phyloP scores from a whole-genome alignment of 805 yeast species.

The Saccharomycopsis amapae region DNA sequence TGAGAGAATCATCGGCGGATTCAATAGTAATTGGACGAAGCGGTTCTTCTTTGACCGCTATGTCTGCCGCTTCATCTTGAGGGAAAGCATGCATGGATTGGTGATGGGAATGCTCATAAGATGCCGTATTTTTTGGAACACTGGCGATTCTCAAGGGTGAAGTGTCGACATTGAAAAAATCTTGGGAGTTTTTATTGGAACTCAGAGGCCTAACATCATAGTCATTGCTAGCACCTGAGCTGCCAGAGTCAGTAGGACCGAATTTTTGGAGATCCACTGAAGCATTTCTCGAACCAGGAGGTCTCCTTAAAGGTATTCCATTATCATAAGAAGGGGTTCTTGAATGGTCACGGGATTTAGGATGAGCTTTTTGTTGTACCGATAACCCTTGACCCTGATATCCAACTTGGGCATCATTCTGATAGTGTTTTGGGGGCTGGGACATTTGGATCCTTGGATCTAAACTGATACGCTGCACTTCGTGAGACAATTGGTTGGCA shows the following conservation, averaged over 20 bases:
- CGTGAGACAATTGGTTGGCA: too few relatives aligned
- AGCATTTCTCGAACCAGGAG: too few relatives aligned
- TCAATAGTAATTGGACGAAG: conserved; percentile 15
- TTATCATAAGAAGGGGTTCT: background rate
- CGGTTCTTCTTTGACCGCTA: too few relatives aligned
- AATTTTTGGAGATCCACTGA: background rate
- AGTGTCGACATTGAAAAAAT: background rate
- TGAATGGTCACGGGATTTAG: background rate
- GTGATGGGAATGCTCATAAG: background rate
- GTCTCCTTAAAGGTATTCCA: background rate
- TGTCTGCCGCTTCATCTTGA: too few relatives aligned
- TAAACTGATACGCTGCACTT: too few relatives aligned
- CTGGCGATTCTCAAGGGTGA: background rate
- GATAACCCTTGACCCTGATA: too few relatives aligned
- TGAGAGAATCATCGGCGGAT: conserved; percentile 6
- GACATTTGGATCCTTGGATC: too few relatives aligned
- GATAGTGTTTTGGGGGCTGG: too few relatives aligned
- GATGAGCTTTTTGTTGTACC: too few relatives aligned
- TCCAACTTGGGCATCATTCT: too few relatives aligned
- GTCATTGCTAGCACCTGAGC: conserved; percentile 2
- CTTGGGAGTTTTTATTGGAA: conserved; percentile 1
- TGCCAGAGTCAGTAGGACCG: background rate
- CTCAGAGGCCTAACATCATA: conserved; percentile 3
- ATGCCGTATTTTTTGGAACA: background rate
- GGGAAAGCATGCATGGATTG: background rate